These are phyloP conservation scores for Melocanna baccifera DNA, from an alignment of 176 grass and related monocot species.

Conservation along the genomic window DNA sequence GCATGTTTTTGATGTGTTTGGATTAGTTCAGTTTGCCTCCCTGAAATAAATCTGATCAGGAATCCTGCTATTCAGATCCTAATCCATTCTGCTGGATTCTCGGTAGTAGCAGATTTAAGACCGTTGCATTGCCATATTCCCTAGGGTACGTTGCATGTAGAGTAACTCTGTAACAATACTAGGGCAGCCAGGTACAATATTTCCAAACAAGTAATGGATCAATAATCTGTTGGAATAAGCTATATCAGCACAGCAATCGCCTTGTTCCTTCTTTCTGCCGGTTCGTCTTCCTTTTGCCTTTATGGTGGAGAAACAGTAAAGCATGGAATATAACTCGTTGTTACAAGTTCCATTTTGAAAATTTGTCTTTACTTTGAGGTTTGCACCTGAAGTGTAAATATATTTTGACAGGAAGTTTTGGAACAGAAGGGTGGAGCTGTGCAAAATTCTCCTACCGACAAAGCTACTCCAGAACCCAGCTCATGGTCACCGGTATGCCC, in stretches of 20 bases:
- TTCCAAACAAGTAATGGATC: not conserved
- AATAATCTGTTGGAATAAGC: not conserved
- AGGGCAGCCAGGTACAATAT: not conserved
- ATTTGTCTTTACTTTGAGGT: not conserved
- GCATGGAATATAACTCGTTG: not conserved
- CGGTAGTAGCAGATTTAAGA: not conserved
- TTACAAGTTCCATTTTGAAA: not conserved
- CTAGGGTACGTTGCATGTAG: not conserved
- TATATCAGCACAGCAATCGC: not conserved
- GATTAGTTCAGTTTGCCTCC: no score
- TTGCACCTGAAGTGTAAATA: not conserved
- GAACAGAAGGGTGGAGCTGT: conserved; percentile 35
- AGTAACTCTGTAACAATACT: not conserved
- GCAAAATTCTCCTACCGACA: conserved; percentile 86
- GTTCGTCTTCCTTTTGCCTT: not conserved
- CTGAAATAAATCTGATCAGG: not conserved
- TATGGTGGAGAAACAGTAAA: not conserved
- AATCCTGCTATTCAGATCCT: not conserved
- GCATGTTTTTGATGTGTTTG: not conserved
- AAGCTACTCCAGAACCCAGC: conserved; percentile 56
- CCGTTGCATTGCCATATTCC: not conserved
- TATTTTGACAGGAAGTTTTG: conserved; percentile 69
- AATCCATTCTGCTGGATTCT: not conserved
- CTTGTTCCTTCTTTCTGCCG: not conserved
- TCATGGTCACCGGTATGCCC: conserved; percentile 85